Conservation (phyloP, 345 rosid species). For the Acer saccharum region DNA sequence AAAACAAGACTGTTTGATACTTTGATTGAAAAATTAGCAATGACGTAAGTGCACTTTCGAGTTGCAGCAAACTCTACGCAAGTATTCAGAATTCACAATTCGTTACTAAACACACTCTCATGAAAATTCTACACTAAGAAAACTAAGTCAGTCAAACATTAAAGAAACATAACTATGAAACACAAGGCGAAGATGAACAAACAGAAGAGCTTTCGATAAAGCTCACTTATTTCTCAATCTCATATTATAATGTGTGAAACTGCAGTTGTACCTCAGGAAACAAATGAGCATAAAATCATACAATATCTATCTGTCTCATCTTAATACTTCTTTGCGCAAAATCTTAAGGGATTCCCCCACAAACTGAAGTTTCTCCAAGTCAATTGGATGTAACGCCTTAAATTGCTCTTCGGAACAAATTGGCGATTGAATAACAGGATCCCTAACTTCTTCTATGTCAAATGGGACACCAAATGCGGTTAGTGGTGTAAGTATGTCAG, state of each 20-base stretch:
- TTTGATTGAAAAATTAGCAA: neutral
- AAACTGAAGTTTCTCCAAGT: constrained; percentile 67
- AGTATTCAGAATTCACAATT: too few species aligned
- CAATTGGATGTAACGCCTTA: constrained; percentile 76
- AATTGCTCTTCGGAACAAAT: constrained; percentile 66
- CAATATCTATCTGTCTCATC: neutral
- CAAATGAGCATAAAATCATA: too few species aligned
- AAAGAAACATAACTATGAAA: too few species aligned
- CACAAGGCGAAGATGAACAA: neutral
- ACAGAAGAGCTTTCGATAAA: neutral
- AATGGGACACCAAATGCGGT: constrained; percentile 95
- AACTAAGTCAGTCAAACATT: neutral
- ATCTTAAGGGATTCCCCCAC: constrained; percentile 82
- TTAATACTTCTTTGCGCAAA: constrained; percentile 68
- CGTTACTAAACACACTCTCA: neutral
- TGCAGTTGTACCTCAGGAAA: too few species aligned
- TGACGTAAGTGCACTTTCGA: too few species aligned
- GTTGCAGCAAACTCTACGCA: too few species aligned
- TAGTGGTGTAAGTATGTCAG: constrained; percentile 90
- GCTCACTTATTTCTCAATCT: constrained; percentile 10
- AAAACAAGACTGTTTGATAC: neutral
- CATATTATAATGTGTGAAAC: neutral
- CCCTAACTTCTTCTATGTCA: constrained; percentile 89
- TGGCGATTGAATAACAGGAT: constrained; percentile 81
- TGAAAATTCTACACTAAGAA: neutral